Conservation (phyloP, 2,329 filamentous ascomycete species). For the Elsinoe necatrix region DNA sequence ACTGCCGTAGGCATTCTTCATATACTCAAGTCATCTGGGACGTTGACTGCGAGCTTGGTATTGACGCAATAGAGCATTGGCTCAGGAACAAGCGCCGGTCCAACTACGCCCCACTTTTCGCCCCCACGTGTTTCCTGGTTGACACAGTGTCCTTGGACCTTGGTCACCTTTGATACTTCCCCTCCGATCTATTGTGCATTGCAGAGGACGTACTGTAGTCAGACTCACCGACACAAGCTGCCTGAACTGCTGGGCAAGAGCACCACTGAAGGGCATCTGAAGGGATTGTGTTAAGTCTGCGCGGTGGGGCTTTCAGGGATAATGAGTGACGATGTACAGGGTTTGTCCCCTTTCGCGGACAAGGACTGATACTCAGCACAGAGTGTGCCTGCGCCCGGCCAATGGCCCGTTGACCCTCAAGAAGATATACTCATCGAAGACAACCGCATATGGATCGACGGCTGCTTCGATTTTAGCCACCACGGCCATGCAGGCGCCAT, state of each 20-base stretch:
- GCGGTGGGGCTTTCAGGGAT: background rate
- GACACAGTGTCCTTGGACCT: background rate
- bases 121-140: background rate
- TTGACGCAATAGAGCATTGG: no score
- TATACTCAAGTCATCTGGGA: no score
- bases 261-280: background rate
- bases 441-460: conserved; percentile 91
- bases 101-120: background rate
- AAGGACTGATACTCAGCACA: conserved; percentile 4
- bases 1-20: no score
- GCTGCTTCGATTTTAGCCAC: conserved; percentile 98
- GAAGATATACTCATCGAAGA: conserved; percentile 50
- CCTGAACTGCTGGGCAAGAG: no score
- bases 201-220: no score
- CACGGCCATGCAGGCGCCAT: conserved; percentile 97
- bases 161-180: background rate
- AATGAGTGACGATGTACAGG: conserved; percentile 6
- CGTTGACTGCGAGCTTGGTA: no score
- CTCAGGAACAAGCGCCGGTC: background rate
- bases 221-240: no score
- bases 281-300: background rate
- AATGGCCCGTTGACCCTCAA: conserved; percentile 59
- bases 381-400: conserved; percentile 43
- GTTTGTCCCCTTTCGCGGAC: no score
- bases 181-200: background rate